Conservation (phyloP, 1,139 yeast species). For the Hansenula sp. region DNA sequence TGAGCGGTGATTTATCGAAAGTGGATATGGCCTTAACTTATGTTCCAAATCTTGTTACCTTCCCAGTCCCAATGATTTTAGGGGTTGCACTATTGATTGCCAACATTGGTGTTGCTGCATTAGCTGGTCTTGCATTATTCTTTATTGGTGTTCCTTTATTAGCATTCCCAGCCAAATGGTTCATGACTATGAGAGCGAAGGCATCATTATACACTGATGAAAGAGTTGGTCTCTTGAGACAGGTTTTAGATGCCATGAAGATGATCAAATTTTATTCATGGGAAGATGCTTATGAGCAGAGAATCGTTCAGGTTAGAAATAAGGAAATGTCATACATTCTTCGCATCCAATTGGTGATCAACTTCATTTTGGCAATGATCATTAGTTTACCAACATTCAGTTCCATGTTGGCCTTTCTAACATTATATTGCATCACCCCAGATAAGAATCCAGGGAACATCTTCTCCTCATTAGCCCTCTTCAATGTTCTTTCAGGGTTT, state of each 20-base stretch:
- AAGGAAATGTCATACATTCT: conserved; percentile 41
- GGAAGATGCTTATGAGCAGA: conserved; percentile 52
- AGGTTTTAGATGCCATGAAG: conserved; percentile 46
- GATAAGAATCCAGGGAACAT: conserved; percentile 57
- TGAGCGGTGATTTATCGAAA: conserved; percentile 75
- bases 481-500: conserved; percentile 51
- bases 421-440: conserved; percentile 48
- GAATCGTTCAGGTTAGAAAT: conserved; percentile 37
- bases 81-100: conserved; percentile 57
- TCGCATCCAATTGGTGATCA: conserved; percentile 46
- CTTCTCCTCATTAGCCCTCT: conserved; percentile 73
- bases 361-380: conserved; percentile 52
- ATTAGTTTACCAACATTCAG: conserved; percentile 45
- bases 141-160: conserved; percentile 21
- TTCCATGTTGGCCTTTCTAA: conserved; percentile 68
- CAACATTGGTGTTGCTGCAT: conserved; percentile 66
- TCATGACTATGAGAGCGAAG: conserved; percentile 35
- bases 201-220: conserved; percentile 46
- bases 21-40: conserved; percentile 68
- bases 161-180: conserved; percentile 29
- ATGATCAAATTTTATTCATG: conserved; percentile 55
- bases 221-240: conserved; percentile 48
- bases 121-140: conserved; percentile 58
- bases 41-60: conserved; percentile 62
- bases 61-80: conserved; percentile 52